Conservation (phyloP, 2,329 filamentous ascomycete genomes). For the Ophiostoma perfectum region DNA sequence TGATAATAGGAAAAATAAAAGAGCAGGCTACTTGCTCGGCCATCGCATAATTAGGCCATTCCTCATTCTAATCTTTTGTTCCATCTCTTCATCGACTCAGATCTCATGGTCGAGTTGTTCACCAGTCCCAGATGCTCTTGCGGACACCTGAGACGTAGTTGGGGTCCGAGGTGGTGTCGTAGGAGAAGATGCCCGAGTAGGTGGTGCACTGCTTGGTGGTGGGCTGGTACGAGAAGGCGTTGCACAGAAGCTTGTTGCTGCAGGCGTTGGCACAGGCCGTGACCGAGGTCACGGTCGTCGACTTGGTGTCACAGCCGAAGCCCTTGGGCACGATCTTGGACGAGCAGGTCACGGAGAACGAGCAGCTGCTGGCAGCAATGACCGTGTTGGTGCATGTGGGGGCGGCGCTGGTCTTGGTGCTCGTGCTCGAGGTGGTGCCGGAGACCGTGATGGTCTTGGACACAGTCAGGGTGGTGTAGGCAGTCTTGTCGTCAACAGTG, state of each 20-base stretch:
- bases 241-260: constrained; percentile 13
- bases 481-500: neutral
- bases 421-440: neutral
- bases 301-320: neutral
- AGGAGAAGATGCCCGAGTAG: neutral
- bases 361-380: neutral
- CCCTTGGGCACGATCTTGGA: neutral
- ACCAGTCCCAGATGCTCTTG: neutral
- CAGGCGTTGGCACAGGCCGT: constrained; percentile 15
- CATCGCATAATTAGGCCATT: too few species aligned
- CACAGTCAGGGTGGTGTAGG: constrained; percentile 11
- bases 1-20: too few species aligned
- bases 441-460: constrained; percentile 10
- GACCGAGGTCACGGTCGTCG: neutral
- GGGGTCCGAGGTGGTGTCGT: constrained; percentile 6
- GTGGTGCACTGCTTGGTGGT: constrained; percentile 17
- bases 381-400: constrained; percentile 17
- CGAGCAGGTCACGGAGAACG: constrained; percentile 19
- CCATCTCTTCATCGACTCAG: neutral
- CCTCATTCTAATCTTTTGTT: neutral
- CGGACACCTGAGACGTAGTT: constrained; percentile 8
- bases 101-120: too few species aligned
- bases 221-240: constrained; percentile 17
- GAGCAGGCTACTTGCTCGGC: too few species aligned
- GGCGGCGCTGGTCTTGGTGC: constrained; percentile 1